phyloP scores from a whole-genome alignment of 345 rosid species.

The Euphorbia lathyris region DNA sequence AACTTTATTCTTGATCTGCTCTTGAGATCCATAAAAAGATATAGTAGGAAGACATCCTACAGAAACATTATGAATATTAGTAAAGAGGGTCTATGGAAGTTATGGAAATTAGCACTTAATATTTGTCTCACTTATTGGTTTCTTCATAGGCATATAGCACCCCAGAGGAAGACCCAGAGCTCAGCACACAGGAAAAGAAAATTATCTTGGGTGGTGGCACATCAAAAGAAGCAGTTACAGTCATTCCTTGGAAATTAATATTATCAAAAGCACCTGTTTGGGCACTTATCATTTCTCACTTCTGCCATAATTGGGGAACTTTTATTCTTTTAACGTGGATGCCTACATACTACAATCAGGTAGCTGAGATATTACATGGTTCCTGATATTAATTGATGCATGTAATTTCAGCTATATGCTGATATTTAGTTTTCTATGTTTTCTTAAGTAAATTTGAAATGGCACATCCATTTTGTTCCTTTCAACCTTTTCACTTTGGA shows the following conservation, averaged over 20 bases:
- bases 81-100: constrained; percentile 10
- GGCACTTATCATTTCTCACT: constrained; percentile 94
- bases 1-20: background rate
- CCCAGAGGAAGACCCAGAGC: constrained; percentile 76
- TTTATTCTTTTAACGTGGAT: constrained; percentile 96
- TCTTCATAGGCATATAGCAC: constrained; percentile 76
- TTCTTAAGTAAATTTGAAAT: constrained; percentile 2
- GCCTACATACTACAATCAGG: constrained; percentile 99
- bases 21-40: background rate
- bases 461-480: background rate
- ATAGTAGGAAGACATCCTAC: background rate
- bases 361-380: constrained; percentile 20
- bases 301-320: constrained; percentile 99
- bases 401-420: constrained; percentile 2
- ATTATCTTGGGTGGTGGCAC: constrained; percentile 58
- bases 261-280: constrained; percentile 92
- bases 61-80: constrained; percentile 3
- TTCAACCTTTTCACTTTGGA: background rate
- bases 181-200: constrained; percentile 58
- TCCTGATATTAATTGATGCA: background rate
- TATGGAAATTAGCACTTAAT: constrained; percentile 9
- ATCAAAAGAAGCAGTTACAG: constrained; percentile 76
- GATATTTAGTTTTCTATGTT: background rate
- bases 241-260: constrained; percentile 92
- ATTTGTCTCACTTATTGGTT: constrained; percentile 24